phyloP scores from a whole-genome alignment of 306 rosid genomes.

The Quercus variabilis region DNA sequence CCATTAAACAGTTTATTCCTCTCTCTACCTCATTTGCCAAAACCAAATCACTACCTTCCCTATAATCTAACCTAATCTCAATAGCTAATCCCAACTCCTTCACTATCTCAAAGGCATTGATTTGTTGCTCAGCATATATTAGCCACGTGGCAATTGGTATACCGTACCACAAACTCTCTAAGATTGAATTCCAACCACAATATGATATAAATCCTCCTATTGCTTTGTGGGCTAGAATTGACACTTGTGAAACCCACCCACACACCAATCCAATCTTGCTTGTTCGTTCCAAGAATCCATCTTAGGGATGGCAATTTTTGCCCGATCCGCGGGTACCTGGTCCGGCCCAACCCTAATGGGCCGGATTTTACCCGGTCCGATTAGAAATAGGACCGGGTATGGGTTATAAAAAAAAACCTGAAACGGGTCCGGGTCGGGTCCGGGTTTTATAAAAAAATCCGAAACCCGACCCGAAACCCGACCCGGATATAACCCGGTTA shows the following conservation, averaged over 20 bases:
- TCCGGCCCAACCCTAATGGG: no score
- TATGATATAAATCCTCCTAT: conserved; percentile 61
- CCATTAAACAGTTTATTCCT: conserved; percentile 30
- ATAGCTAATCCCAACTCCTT: conserved; percentile 54
- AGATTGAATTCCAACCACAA: conserved; percentile 65
- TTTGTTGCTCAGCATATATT: conserved; percentile 43
- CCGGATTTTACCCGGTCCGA: no score
- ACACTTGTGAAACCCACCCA: conserved; percentile 54
- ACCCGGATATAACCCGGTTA: no score
- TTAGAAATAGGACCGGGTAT: no score
- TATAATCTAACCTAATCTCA: conserved; percentile 50
- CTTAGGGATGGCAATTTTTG: no score
- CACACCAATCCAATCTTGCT: conserved; percentile 36
- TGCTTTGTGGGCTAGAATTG: conserved; percentile 36
- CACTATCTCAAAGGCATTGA: conserved; percentile 65
- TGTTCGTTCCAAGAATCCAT: conserved; percentile 43
- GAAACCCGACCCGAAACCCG: no score
- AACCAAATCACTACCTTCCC: conserved; percentile 34
- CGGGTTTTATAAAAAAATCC: no score
- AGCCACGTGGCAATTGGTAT: conserved; percentile 72
- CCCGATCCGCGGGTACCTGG: no score
- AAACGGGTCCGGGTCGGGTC: no score
- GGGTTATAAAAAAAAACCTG: no score
- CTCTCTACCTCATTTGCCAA: conserved; percentile 34
- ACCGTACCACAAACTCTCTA: conserved; percentile 63